Evolutionary conservation across 352 stramenopile species (phyloP).

Genomic region (Globisporangium spinosum): DNA sequence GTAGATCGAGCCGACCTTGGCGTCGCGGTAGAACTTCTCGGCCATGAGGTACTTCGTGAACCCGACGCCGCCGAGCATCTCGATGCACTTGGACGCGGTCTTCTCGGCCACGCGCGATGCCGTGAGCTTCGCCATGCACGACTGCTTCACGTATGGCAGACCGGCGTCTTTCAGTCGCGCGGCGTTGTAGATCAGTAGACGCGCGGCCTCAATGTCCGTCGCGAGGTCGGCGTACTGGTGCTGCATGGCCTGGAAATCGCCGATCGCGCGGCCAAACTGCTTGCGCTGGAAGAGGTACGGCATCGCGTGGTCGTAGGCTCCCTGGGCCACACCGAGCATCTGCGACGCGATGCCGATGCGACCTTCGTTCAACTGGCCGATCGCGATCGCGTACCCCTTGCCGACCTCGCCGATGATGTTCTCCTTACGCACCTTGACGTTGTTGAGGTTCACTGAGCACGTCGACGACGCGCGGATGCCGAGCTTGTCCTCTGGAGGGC

Average conservation of each 20-base stretch:
- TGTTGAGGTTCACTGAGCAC: slow-evolving; percentile 88
- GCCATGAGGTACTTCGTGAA: slow-evolving; percentile 90
- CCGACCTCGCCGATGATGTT: slow-evolving; percentile 89
- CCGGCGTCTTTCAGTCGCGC: slow-evolving; percentile 89
- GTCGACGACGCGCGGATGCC: slow-evolving; percentile 92
- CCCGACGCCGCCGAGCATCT: slow-evolving; percentile 90
- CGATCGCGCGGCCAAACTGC: slow-evolving; percentile 91
- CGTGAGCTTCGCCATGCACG: slow-evolving; percentile 93
- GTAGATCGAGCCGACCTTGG: slow-evolving; percentile 95
- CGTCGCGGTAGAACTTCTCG: slow-evolving; percentile 95
- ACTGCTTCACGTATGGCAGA: slow-evolving; percentile 90
- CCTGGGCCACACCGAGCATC: slow-evolving; percentile 92
- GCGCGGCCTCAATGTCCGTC: slow-evolving; percentile 86
- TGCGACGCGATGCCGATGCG: slow-evolving; percentile 95
- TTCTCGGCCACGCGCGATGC: slow-evolving; percentile 90
- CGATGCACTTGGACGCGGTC: slow-evolving; percentile 89
- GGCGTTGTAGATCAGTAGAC: slow-evolving; percentile 91
- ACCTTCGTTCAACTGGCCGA: slow-evolving; percentile 91
- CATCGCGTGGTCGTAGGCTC: slow-evolving; percentile 89
- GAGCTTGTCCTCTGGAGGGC: slow-evolving; percentile 92
- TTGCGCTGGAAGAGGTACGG: slow-evolving; percentile 91
- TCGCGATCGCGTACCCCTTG: slow-evolving; percentile 93
- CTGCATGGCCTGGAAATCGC: slow-evolving; percentile 92
- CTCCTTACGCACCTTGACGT: slow-evolving; percentile 85
- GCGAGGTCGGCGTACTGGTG: slow-evolving; percentile 92